Base-by-base conservation (phyloP, 2,329 filamentous ascomycete species). In the Fusarium sp. region DNA sequence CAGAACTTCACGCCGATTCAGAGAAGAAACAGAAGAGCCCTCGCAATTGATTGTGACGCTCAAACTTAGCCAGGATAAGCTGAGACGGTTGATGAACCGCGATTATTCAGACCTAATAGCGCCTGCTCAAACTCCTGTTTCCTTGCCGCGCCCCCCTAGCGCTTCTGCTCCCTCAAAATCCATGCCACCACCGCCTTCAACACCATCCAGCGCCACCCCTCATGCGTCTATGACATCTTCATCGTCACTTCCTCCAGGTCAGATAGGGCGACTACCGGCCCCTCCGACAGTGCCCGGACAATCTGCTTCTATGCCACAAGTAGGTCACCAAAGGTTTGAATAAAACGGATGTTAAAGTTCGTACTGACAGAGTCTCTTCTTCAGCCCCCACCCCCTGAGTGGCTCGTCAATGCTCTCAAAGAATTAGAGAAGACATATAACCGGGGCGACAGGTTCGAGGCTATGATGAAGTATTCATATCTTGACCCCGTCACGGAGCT, bases 391-490 rank as follows among this genome's bases (percentile, higher is more conserved):
- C 90, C 94, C 18, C 94, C 95, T n/a, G 84, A 88, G 58, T 98
- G 96, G 96, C 91, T 99, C 57, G 83, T 85, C 59, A 81, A 86
- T 37, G 91, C 92, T 54, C 87, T 98, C n/a, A 83, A 87, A 62
- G 85, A 89, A 26, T 87, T 98, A 58, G 83, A 83, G 72, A 89
- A 89, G 71, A 83, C 85, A 62, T 95, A 97, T 75, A 91, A 92
- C 5, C 87, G 91, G 72, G 78, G 79, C 40, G 94, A 97, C 78
- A 86, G 87, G 31, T 98, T 98, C 77, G 93, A 97, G 79, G 91
- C 90, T 55, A 87, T 91, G 23, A 99, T 99, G 96, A 93, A 94
- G 64, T 94, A 97, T 80, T 92, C 89, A 26, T 90, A 92, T 61
- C 87, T 97, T 66, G 91, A 97, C 77, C 87, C 86, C 12, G 83